These are phyloP conservation scores for Fusarium torulosum DNA, from an alignment of 2,329 filamentous ascomycete species.

Conservation along the genomic window DNA sequence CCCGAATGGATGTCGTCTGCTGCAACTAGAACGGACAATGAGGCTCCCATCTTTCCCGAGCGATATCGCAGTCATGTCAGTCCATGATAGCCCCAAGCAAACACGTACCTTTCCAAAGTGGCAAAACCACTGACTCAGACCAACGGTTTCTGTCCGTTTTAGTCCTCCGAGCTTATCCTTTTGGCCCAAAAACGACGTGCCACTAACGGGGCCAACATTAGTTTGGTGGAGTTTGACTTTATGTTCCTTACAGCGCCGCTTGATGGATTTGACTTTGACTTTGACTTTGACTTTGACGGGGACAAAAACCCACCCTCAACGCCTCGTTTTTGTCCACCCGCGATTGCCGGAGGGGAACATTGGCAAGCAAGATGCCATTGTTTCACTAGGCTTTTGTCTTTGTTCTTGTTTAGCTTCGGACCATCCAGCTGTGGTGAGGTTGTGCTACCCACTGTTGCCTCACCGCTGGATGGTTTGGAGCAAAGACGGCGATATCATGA, in stretches of 20 bases:
- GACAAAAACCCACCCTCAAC: neutral
- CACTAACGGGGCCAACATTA: constrained; percentile 14
- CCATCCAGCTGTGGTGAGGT: constrained; percentile 9
- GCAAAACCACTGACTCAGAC: constrained; percentile 29
- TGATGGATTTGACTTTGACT: constrained; percentile 15
- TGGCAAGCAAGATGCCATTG: neutral
- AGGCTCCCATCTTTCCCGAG: neutral
- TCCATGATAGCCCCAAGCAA: neutral
- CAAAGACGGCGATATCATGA: constrained; percentile 1
- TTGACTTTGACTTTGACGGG: constrained; percentile 14
- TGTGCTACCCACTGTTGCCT: constrained; percentile 16
- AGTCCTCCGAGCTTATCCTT: constrained; percentile 10
- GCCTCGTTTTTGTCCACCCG: neutral
- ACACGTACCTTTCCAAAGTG: constrained; percentile 3
- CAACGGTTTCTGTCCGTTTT: constrained; percentile 12
- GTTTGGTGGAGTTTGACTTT: constrained; percentile 27
- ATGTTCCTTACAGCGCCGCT: constrained; percentile 16
- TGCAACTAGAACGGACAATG: neutral
- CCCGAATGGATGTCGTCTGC: neutral
- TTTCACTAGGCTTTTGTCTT: constrained; percentile 11
- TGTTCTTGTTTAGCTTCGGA: constrained; percentile 9
- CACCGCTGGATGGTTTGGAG: constrained; percentile 13
- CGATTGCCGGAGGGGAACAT: neutral
- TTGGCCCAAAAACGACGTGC: constrained; percentile 3
- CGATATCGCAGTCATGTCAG: neutral